Conservation (phyloP, 169 alveolate genomes). For the Eimeria sp. region DNA sequence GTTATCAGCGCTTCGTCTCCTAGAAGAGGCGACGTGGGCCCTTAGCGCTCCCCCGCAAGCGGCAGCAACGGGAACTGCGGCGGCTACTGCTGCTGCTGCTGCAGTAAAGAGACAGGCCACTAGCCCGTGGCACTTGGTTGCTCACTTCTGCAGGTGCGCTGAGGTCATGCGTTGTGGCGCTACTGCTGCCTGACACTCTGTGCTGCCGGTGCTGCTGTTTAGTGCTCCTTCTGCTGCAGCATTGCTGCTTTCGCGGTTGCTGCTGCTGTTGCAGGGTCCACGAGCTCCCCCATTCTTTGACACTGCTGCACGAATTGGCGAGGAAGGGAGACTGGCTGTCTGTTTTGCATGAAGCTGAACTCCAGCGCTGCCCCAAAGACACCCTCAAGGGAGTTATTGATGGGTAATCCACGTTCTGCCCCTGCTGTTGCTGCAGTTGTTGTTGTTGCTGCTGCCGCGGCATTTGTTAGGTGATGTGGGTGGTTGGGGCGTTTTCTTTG, state of each 20-base stretch:
- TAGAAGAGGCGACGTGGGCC: slow-evolving; percentile 91
- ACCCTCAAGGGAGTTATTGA: slow-evolving; percentile 90
- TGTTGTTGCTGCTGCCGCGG: slow-evolving; percentile 18
- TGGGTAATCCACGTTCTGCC: slow-evolving; percentile 75
- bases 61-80: slow-evolving; percentile 23
- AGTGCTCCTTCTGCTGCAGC: neutral
- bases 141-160: slow-evolving; percentile 85
- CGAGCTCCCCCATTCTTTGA: slow-evolving; percentile 89
- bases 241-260: slow-evolving; percentile 7
- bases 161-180: slow-evolving; percentile 33
- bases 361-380: slow-evolving; percentile 91
- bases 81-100: slow-evolving; percentile 24
- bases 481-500: neutral
- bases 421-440: slow-evolving; percentile 31
- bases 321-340: slow-evolving; percentile 92
- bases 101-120: slow-evolving; percentile 46
- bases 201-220: slow-evolving; percentile 24
- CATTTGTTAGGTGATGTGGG: neutral
- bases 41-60: slow-evolving; percentile 82
- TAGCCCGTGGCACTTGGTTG: slow-evolving; percentile 89
- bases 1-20: slow-evolving; percentile 85
- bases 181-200: neutral
- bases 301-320: slow-evolving; percentile 92
- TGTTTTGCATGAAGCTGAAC: slow-evolving; percentile 90
- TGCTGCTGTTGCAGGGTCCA: slow-evolving; percentile 86